Evolutionary conservation across 345 rosid genomes (phyloP).

Genomic region (Populus euphratica): DNA sequence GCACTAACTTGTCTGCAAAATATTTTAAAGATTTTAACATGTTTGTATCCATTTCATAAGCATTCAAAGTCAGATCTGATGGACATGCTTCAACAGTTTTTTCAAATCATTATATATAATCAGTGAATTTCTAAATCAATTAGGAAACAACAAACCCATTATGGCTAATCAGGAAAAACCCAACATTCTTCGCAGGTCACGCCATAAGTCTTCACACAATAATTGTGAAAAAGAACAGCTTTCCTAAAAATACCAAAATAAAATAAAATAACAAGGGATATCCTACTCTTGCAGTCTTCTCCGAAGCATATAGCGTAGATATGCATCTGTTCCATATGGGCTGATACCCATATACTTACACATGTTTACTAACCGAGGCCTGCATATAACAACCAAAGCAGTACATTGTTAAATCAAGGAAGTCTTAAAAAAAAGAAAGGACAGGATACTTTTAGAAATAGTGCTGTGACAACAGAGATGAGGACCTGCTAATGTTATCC

Average conservation of each 20-base stretch:
- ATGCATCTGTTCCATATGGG: conserved; percentile 93
- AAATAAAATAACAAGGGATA: not conserved
- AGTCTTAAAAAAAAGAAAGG: not conserved
- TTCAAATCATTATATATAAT: not conserved
- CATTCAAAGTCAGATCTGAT: not conserved
- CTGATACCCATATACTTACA: conserved; percentile 98
- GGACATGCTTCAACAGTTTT: not conserved
- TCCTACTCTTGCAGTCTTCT: conserved; percentile 83
- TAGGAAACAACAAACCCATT: not conserved
- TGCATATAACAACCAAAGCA: conserved; percentile 34
- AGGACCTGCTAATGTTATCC: conserved; percentile 93
- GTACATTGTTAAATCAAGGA: not conserved
- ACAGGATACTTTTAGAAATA: not conserved
- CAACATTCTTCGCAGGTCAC: not conserved
- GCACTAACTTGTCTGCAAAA: not conserved
- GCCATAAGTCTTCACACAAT: not conserved
- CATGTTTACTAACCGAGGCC: conserved; percentile 94
- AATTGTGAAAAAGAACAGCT: not conserved
- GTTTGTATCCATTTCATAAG: not conserved
- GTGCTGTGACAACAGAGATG: conserved; percentile 5
- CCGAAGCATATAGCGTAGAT: conserved; percentile 90
- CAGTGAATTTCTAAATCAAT: conserved; percentile 8
- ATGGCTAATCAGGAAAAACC: not conserved
- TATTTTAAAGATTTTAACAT: not conserved
- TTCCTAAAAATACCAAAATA: not conserved